Evolutionary conservation across 2,329 filamentous ascomycete genomes (phyloP), one percentile per base, ranked within the genome.

Genomic region (Piedraia hortae): DNA sequence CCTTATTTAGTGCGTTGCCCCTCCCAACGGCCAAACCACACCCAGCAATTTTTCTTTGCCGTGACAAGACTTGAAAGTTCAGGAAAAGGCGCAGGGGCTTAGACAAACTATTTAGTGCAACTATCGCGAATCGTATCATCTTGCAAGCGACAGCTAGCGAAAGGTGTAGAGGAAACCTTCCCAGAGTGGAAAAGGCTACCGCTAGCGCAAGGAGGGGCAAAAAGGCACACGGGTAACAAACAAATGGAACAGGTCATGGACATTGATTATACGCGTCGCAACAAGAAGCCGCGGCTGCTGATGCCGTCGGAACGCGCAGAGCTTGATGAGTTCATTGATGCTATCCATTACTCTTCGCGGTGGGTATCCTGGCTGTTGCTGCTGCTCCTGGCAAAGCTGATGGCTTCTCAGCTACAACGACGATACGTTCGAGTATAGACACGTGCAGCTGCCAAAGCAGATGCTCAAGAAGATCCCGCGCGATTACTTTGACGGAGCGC

Each of bases 401-500:
- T 13, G 10, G 10, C 9, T 6, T 8, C 11, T 16, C 43, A 93
- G 85, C 46, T 97, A 97, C 46, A 80, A 70, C 13, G 85, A 97
- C 41, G 68, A 63, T 48, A 64, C 85, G 47, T 90, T 68, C 48
- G 85, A 97, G 51, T 97, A 97, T 51, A 74, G 85, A 32, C 85
- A 97, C 48, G 85, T 97, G 26, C 80, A 91, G 48, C 64, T 97
- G 14, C 85, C 85, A 19, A 97, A 97, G 52, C 69, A 77, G 35
- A 97, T 97, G 85, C 66, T 97, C 32, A 93, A 93, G 51, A 72
- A 64, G 18, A 93, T 97, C 35, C 85, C 85, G 10, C 70, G 80
- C 44, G 82, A 91, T 31, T 90, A 90, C 48, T 82, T 89, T 42
- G 80, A 91, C 46, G 59, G 66, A 22, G 54, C 64, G 23, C 77